Percentiles rank a stretch among this genome's conserved stretches.
These are phyloP conservation scores for Cynanchum wilfordii DNA, from an alignment of 257 asterid species.

Conservation along the genomic window DNA sequence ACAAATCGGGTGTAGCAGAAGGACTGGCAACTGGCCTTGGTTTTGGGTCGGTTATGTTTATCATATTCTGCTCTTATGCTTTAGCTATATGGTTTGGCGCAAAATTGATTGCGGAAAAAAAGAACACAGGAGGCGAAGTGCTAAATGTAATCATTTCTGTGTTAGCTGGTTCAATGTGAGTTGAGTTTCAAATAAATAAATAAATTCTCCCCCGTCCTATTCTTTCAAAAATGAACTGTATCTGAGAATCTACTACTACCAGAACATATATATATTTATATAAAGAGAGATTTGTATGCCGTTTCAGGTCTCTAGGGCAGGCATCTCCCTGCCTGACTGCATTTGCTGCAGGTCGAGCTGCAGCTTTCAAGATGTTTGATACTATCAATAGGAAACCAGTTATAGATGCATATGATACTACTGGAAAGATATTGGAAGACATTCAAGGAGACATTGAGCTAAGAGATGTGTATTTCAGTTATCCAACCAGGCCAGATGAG, in stretches of 20 bases:
- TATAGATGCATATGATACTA: conserved; percentile 39
- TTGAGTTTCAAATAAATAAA: neutral
- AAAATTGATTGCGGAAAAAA: conserved; percentile 1
- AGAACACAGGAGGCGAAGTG: conserved; percentile 14
- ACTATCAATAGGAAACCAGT: conserved; percentile 37
- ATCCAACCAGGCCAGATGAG: conserved; percentile 43
- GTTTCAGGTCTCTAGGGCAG: conserved; percentile 46
- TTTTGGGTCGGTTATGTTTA: conserved; percentile 38
- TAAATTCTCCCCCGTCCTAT: neutral
- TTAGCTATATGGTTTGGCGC: conserved; percentile 70
- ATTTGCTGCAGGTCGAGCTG: conserved; percentile 43
- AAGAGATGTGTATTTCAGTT: conserved; percentile 44
- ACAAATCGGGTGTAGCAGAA: conserved; percentile 41
- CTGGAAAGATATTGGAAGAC: conserved; percentile 28
- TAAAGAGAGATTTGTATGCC: neutral
- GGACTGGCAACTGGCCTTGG: conserved; percentile 70
- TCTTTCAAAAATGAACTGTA: neutral
- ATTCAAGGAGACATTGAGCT: conserved; percentile 40
- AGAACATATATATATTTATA: too few species aligned
- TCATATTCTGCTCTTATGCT: conserved; percentile 47
- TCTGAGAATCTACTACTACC: neutral
- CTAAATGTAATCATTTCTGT: conserved; percentile 1
- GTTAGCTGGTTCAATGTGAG: conserved; percentile 15
- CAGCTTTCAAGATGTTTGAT: conserved; percentile 39
- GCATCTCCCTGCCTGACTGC: conserved; percentile 46